Evolutionary conservation across 2,329 filamentous ascomycete species (phyloP).

Genomic region (Teratosphaeria epicoccoides): DNA sequence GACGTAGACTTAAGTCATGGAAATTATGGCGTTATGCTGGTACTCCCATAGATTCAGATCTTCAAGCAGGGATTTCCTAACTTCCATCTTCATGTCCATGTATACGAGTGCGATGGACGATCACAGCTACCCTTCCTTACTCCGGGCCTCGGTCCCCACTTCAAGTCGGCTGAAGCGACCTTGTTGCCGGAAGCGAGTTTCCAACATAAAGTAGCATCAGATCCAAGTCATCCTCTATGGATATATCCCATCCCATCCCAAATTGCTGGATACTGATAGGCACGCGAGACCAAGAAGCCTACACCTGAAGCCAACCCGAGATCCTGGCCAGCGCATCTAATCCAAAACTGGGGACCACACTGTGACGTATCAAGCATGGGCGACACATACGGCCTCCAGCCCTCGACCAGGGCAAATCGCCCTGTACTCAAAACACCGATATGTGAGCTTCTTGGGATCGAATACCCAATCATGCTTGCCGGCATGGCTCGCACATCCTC

Average conservation of each 20-base stretch:
- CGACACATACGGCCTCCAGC: neutral
- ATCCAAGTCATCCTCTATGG: neutral
- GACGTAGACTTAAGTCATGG: too few relatives aligned
- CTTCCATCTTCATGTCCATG: too few relatives aligned
- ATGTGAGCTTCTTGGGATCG: conserved; percentile 67
- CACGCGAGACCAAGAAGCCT: neutral
- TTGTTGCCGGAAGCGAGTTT: neutral
- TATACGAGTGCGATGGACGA: too few relatives aligned
- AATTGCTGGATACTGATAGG: neutral
- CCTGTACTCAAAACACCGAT: conserved; percentile 62
- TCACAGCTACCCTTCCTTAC: too few relatives aligned
- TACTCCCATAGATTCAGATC: too few relatives aligned
- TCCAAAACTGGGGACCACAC: too few relatives aligned
- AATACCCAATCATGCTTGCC: conserved; percentile 81
- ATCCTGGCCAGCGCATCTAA: neutral
- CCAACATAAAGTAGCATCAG: neutral
- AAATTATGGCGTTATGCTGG: too few relatives aligned
- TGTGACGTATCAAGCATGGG: neutral
- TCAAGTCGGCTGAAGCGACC: neutral
- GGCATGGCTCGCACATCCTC: conserved; percentile 86
- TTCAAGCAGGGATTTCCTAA: too few relatives aligned
- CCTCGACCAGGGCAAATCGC: conserved; percentile 11
- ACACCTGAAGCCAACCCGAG: neutral
- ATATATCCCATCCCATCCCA: neutral
- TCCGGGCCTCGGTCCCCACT: neutral